A percentile compares a stretch with the other conserved stretches of the same genome.
Evolutionary conservation across 129 eudicot species (phyloP).

Genomic region (Chrysanthemum seticuspe): DNA sequence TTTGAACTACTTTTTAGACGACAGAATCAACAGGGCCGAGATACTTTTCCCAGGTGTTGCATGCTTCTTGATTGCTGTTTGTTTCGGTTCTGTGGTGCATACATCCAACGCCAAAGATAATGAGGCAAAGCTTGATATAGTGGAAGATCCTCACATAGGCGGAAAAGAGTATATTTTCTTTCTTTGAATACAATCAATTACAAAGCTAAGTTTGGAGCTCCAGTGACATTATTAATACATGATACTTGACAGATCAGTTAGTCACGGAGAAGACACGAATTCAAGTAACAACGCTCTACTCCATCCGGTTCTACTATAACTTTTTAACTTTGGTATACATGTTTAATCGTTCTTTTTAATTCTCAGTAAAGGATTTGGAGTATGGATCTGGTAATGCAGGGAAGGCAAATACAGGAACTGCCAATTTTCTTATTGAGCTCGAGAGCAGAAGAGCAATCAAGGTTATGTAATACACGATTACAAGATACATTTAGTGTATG

Average conservation of each 20-base stretch:
- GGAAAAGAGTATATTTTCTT: conserved; percentile 46
- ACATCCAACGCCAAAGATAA: conserved; percentile 75
- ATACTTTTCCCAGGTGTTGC: conserved; percentile 87
- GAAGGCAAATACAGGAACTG: conserved; percentile 18
- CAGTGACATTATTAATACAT: conserved; percentile 2
- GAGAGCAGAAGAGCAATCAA: conserved; percentile 17
- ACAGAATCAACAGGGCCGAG: conserved; percentile 74
- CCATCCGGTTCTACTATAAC: not conserved
- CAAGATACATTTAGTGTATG: no score
- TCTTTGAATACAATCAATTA: conserved; percentile 14
- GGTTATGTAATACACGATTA: not conserved
- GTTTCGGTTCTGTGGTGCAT: conserved; percentile 69
- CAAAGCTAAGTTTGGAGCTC: conserved; percentile 4
- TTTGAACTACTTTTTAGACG: conserved; percentile 78
- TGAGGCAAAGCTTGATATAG: conserved; percentile 45
- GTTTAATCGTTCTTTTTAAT: conserved; percentile 1
- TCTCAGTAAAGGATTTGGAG: conserved; percentile 16
- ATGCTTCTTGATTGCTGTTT: conserved; percentile 80
- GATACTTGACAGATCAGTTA: conserved; percentile 42
- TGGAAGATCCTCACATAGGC: conserved; percentile 25
- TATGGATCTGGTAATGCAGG: not conserved
- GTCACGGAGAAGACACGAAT: conserved; percentile 25
- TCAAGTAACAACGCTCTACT: conserved; percentile 24
- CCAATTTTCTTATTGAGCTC: conserved; percentile 4
- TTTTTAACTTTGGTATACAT: not conserved